phyloP scores from a whole-genome alignment of 352 stramenopile genomes.

The Thalassiosira oceanica region DNA sequence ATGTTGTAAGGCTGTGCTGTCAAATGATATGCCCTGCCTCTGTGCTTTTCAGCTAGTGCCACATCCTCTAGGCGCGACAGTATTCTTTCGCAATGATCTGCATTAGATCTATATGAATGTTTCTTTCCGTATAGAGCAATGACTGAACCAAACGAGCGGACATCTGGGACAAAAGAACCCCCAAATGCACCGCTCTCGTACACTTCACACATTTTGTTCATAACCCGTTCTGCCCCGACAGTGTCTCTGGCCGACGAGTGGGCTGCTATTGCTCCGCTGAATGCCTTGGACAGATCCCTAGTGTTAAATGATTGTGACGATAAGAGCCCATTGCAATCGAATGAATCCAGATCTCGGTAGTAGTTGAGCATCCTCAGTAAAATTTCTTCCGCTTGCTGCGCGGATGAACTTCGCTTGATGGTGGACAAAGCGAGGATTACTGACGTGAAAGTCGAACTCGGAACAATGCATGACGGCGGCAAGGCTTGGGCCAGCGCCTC shows the following conservation, averaged over 20 bases:
- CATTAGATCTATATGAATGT: conserved; percentile 15
- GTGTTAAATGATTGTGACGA: conserved; percentile 27
- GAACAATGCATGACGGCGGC: too few relatives aligned
- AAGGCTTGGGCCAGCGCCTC: too few relatives aligned
- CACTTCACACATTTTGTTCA: conserved; percentile 58
- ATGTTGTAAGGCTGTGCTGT: conserved; percentile 42
- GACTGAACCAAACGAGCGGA: conserved; percentile 35
- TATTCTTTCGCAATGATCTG: conserved; percentile 35
- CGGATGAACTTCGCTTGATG: conserved; percentile 20
- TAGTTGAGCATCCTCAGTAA: conserved; percentile 41
- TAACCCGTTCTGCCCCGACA: conserved; percentile 35
- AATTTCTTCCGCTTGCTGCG: conserved; percentile 29
- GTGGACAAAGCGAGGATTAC: conserved; percentile 45
- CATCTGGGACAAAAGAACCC: conserved; percentile 40
- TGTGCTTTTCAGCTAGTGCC: conserved; percentile 21
- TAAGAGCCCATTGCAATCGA: too few relatives aligned
- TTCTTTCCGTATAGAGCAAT: conserved; percentile 41
- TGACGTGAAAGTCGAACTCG: too few relatives aligned
- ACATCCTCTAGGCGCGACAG: conserved; percentile 29
- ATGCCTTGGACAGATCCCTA: conserved; percentile 37
- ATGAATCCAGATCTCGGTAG: too few relatives aligned
- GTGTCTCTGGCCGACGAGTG: conserved; percentile 45
- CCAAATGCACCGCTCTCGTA: conserved; percentile 32
- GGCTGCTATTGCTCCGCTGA: conserved; percentile 41
- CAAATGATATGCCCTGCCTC: conserved; percentile 26